Evolutionary conservation across 306 rosid species (phyloP).

Genomic region (Ormosia semicastrata): DNA sequence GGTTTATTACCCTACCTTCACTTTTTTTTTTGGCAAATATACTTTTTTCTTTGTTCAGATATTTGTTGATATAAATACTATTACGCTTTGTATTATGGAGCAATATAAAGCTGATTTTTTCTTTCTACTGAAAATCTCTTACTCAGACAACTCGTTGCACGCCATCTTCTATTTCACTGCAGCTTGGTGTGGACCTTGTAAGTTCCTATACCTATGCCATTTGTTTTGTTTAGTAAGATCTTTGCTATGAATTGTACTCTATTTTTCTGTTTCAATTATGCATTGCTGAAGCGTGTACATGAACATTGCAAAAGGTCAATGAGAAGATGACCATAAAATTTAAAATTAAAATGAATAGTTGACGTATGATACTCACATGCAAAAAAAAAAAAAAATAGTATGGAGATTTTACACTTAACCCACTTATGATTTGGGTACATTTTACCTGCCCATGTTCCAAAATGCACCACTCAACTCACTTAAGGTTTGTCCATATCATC

Average conservation of each 20-base stretch:
- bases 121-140: slow-evolving; percentile 23
- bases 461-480: neutral
- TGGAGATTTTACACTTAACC: neutral
- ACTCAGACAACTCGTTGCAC: slow-evolving; percentile 57
- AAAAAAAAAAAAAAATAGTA: neutral
- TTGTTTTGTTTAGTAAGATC: neutral
- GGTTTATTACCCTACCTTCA: neutral
- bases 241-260: neutral
- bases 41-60: neutral
- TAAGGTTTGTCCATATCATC: neutral
- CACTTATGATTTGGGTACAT: neutral
- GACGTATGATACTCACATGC: neutral
- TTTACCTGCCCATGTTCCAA: neutral
- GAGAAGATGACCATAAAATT: neutral
- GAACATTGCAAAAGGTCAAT: neutral
- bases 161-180: slow-evolving; percentile 88
- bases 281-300: neutral
- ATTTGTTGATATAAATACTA: neutral
- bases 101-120: neutral
- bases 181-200: slow-evolving; percentile 93
- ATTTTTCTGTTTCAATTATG: neutral
- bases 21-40: neutral
- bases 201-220: slow-evolving; percentile 30
- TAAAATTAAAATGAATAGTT: neutral
- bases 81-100: neutral